These are phyloP conservation scores for Chaetomium strumarium DNA, from an alignment of 2,329 filamentous ascomycete species.

Conservation along the genomic window DNA sequence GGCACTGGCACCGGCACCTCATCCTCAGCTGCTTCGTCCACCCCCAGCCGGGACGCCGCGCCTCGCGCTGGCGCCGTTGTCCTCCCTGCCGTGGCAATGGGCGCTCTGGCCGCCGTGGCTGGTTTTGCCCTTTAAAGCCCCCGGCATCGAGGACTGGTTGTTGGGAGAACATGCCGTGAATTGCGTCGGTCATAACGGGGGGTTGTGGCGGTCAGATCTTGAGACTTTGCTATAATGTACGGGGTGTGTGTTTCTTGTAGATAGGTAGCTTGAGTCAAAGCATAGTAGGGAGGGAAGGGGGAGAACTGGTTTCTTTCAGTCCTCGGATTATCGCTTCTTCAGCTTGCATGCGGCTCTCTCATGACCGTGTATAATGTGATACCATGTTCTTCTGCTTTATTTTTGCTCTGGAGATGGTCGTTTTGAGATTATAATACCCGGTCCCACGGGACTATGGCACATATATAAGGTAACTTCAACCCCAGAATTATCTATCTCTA, in stretches of 20 bases:
- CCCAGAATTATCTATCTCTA: too few species aligned
- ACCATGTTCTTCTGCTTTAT: neutral
- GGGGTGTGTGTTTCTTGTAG: too few species aligned
- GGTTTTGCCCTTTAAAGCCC: constrained; percentile 16
- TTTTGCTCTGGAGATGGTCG: neutral
- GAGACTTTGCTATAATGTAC: too few species aligned
- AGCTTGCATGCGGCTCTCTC: too few species aligned
- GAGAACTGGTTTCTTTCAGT: too few species aligned
- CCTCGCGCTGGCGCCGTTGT: constrained; percentile 8
- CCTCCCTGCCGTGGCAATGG: constrained; percentile 19
- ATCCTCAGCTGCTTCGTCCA: constrained; percentile 1
- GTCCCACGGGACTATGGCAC: too few species aligned
- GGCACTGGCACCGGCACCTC: constrained; percentile 10
- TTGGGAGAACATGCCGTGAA: neutral
- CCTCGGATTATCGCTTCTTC: neutral
- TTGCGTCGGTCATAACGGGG: too few species aligned
- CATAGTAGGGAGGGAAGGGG: too few species aligned
- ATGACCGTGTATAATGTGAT: constrained; percentile 7
- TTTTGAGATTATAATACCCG: too few species aligned
- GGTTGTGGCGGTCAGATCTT: too few species aligned
- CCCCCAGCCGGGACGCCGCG: constrained; percentile 19
- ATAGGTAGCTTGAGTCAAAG: too few species aligned
- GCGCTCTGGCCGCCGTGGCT: constrained; percentile 20
- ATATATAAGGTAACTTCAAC: too few species aligned
- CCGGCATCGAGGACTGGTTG: neutral